Evolutionary conservation across 73 alveolate species (phyloP).

Genomic region (Breviolum minutum): DNA sequence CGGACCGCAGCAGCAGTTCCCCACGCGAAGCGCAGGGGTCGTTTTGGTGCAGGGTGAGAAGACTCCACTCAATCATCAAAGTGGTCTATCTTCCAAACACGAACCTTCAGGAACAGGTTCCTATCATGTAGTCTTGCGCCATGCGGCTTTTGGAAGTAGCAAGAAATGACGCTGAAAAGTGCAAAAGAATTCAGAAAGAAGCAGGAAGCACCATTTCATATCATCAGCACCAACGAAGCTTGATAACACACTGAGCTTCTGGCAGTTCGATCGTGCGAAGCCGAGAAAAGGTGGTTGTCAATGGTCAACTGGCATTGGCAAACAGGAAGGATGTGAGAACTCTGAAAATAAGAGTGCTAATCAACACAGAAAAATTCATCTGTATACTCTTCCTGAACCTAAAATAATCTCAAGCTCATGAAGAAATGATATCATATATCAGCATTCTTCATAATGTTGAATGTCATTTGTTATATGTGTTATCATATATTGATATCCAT

Average conservation of each 20-base stretch:
- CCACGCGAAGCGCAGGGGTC: not conserved
- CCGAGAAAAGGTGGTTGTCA: conserved; percentile 80
- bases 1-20: not conserved
- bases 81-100: conserved; percentile 67
- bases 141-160: not conserved
- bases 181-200: not conserved
- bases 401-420: not conserved
- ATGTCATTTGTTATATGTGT: too few relatives aligned
- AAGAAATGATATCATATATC: not conserved
- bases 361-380: not conserved
- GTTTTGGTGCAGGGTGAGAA: not conserved
- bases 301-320: conserved; percentile 60
- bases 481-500: not conserved
- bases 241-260: not conserved
- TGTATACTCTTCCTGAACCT: not conserved
- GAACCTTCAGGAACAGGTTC: not conserved
- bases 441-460: not conserved
- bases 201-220: not conserved
- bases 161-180: not conserved
- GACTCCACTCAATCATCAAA: not conserved
- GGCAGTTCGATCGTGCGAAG: conserved; percentile 76
- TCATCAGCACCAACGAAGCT: not conserved
- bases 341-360: not conserved
- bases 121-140: too few relatives aligned
- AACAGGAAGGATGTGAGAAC: not conserved